phyloP scores from a whole-genome alignment of 129 eudicot species.

The carrot (Daucus carota) region DNA sequence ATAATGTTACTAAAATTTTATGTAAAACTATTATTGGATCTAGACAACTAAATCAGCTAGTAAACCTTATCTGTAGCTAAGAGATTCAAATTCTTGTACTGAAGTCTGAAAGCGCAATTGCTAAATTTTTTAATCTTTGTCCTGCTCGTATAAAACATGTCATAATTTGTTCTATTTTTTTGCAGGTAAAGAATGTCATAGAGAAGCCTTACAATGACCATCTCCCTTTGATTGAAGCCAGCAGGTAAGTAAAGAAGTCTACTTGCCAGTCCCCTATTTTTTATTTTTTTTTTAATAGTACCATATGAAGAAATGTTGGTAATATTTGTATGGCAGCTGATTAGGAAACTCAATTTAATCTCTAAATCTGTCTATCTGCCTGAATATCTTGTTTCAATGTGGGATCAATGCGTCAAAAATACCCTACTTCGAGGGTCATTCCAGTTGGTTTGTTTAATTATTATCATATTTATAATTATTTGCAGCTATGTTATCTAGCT shows the following conservation, averaged over 20 bases:
- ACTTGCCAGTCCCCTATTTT: constrained; percentile 6
- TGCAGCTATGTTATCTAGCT: not conserved
- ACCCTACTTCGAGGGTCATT: not conserved
- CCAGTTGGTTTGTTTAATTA: not conserved
- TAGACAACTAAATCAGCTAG: not conserved
- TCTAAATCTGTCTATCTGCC: not conserved
- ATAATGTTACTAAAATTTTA: not conserved
- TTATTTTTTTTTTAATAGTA: not conserved
- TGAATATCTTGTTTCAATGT: not conserved
- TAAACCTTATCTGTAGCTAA: not conserved
- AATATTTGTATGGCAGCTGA: constrained; percentile 1
- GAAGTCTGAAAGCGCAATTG: not conserved
- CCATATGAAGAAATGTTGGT: not conserved
- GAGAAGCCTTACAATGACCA: constrained; percentile 98
- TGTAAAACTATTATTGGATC: not conserved
- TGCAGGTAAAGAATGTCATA: constrained; percentile 89
- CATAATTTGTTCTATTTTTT: constrained; percentile 12
- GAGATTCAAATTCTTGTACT: not conserved
- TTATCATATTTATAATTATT: not conserved
- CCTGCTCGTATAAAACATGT: not conserved
- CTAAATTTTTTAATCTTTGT: not conserved
- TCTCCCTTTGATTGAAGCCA: constrained; percentile 92
- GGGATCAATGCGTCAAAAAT: not conserved
- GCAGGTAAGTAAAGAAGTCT: constrained; percentile 51
- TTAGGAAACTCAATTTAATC: not conserved